A percentile compares a stretch with the other conserved stretches of the same genome.
Evolutionary conservation across 2,329 filamentous ascomycete species (phyloP).

Genomic region (Byssothecium circinans): DNA sequence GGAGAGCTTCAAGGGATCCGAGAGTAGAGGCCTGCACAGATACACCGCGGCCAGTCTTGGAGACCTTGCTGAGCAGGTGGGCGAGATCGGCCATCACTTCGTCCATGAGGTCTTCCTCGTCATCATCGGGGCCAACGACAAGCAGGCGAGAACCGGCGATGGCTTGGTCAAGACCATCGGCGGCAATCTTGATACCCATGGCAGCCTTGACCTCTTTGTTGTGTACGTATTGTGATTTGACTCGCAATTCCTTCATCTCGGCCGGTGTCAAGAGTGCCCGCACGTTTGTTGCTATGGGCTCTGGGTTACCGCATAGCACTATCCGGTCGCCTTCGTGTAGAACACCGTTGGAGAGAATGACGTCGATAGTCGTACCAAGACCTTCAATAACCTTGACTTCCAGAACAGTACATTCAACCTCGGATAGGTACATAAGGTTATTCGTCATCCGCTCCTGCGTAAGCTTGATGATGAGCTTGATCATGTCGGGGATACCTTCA

Average conservation of each 20-base stretch:
- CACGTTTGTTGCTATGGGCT: constrained; percentile 92
- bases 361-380: constrained; percentile 97
- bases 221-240: constrained; percentile 96
- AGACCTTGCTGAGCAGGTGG: constrained; percentile 85
- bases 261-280: constrained; percentile 91
- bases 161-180: constrained; percentile 90
- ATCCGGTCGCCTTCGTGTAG: constrained; percentile 92
- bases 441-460: constrained; percentile 98
- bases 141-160: constrained; percentile 95
- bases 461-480: constrained; percentile 88
- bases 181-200: constrained; percentile 97
- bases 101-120: constrained; percentile 94
- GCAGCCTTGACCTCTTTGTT: constrained; percentile 99
- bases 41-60: constrained; percentile 90
- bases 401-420: constrained; percentile 95
- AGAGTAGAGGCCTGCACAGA: constrained; percentile 96
- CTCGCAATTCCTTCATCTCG: constrained; percentile 86
- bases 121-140: constrained; percentile 91
- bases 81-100: constrained; percentile 96
- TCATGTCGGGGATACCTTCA: constrained; percentile 97
- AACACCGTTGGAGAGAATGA: constrained; percentile 94
- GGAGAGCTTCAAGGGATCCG: constrained; percentile 90
- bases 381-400: constrained; percentile 99
- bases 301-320: constrained; percentile 94
- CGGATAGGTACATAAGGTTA: constrained; percentile 96